Evolutionary conservation across 1,284 basidiomycete species (phyloP).

Genomic region (Sporisorium exsertum): DNA sequence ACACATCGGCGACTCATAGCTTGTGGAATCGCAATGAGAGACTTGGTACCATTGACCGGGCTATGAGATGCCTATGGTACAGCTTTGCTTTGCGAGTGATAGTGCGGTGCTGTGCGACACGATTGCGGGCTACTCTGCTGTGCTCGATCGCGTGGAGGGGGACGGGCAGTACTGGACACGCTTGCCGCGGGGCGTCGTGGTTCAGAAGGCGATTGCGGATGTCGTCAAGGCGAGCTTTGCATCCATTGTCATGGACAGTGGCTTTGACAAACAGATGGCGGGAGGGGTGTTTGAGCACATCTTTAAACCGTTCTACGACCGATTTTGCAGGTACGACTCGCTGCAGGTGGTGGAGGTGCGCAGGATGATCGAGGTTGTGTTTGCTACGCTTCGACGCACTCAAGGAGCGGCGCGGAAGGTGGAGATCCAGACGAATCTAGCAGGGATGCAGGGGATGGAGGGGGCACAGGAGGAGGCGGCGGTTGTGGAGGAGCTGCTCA

Average conservation of each 20-base stretch:
- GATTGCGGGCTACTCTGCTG: slow-evolving; percentile 5
- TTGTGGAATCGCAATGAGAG: no score
- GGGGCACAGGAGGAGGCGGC: slow-evolving; percentile 1
- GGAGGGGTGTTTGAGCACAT: slow-evolving; percentile 27
- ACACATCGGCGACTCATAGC: no score
- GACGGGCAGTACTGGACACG: slow-evolving; percentile 36
- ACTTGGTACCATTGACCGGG: no score
- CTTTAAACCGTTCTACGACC: slow-evolving; percentile 37
- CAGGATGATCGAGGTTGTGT: slow-evolving; percentile 12
- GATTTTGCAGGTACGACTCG: slow-evolving; percentile 17
- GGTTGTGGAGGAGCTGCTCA: slow-evolving; percentile 13
- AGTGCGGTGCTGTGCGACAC: slow-evolving; percentile 6
- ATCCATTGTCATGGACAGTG: slow-evolving; percentile 49
- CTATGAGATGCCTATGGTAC: no score
- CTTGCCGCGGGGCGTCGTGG: background rate
- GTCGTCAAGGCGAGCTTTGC: slow-evolving; percentile 52
- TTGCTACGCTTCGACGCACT: background rate
- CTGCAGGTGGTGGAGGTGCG: slow-evolving; percentile 13
- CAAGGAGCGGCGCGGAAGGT: background rate
- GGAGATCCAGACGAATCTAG: background rate
- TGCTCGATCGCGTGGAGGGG: no score
- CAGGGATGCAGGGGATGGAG: no score
- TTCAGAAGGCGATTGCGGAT: slow-evolving; percentile 51
- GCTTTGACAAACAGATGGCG: slow-evolving; percentile 23
- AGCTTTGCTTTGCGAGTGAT: slow-evolving; percentile 26